A percentile compares a stretch with the other conserved stretches of the same genome.
Conservation (phyloP, 2,329 filamentous ascomycete genomes). For the Cordyceps farinosa region DNA sequence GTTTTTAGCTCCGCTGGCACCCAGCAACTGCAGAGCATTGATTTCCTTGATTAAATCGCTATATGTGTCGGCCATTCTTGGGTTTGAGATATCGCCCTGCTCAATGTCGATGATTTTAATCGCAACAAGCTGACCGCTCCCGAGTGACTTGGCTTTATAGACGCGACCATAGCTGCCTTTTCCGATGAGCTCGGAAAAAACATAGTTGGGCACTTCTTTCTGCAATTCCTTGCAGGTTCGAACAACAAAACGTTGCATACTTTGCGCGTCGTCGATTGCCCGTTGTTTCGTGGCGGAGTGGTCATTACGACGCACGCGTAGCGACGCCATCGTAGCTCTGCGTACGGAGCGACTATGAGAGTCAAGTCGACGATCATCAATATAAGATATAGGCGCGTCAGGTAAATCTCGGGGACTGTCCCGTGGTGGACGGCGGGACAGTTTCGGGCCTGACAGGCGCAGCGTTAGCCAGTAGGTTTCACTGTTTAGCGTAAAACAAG, state of each 20-base stretch:
- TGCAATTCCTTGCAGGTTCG: slow-evolving; percentile 59
- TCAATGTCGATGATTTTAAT: slow-evolving; percentile 85
- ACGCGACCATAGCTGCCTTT: slow-evolving; percentile 73
- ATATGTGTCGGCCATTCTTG: slow-evolving; percentile 63
- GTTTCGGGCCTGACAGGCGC: too few species aligned
- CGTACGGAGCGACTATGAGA: too few species aligned
- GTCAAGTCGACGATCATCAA: too few species aligned
- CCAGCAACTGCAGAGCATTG: slow-evolving; percentile 66
- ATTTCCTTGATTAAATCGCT: slow-evolving; percentile 68
- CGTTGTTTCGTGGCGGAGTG: slow-evolving; percentile 51
- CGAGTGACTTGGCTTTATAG: slow-evolving; percentile 57
- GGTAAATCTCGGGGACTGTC: too few species aligned
- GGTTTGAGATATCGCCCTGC: slow-evolving; percentile 65
- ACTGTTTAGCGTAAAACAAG: too few species aligned
- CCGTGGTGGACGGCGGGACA: too few species aligned
- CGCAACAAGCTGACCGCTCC: slow-evolving; percentile 57
- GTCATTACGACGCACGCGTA: slow-evolving; percentile 41
- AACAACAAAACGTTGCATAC: slow-evolving; percentile 63
- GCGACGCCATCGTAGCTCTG: slow-evolving; percentile 35
- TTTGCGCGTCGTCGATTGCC: slow-evolving; percentile 65
- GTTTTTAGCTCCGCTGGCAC: slow-evolving; percentile 70
- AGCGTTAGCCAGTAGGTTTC: too few species aligned
- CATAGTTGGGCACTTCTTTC: slow-evolving; percentile 61
- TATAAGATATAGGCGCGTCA: too few species aligned
- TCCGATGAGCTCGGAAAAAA: slow-evolving; percentile 69